Evolutionary conservation across 1,284 basidiomycete genomes (phyloP), one percentile per base, ranked within the genome.

Genomic region (Leccinum pallidistipes): DNA sequence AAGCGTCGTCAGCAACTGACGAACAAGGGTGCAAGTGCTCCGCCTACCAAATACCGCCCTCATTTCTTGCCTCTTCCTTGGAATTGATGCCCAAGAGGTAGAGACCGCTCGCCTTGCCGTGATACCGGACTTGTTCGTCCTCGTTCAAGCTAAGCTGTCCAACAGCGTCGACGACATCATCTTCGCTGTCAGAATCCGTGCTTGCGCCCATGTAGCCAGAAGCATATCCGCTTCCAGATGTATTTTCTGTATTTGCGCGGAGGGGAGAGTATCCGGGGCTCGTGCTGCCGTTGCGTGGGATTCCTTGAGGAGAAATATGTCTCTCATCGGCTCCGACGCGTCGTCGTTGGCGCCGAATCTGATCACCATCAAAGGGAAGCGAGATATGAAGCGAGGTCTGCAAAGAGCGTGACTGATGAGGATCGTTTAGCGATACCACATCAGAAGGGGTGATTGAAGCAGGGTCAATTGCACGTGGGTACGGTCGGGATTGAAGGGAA

Each of bases 121-220:
- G 90, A 72, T 87, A 92, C 29, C 90, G 78, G 14, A 95, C 86
- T 71, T 94, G 87, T 64, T 82, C 82, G 60, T 94, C 90, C 77
- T 95, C 92, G 68, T 94, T 92, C 67, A 95, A 71, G 64, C 89
- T 92, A 62, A 95, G 78, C 74, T 94, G 92, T 3, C 93, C 92
- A 5, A 94, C 81, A 38, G 90, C 91, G 65, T 88, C 84, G 21
- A 83, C 81, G 11, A 94, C 81, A 24, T 82, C 82, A 31, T 83
- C 82, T 56, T 78, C 82, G 49, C 67, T 66, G 10, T 77, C 80
- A 18, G 79, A 77, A 60, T 76, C 77, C 0, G 72, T 70, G 47
- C 67, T 74, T 27, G 66, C 58, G 14, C 63, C 70, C 67, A 71
- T 70, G 45, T 73, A 70, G 14, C 71, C 71, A 45, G 71, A 67